Evolutionary conservation across 2,329 filamentous ascomycete genomes (phyloP), one percentile per base, ranked within the genome.

Genomic region (Ramichloridium luteum): DNA sequence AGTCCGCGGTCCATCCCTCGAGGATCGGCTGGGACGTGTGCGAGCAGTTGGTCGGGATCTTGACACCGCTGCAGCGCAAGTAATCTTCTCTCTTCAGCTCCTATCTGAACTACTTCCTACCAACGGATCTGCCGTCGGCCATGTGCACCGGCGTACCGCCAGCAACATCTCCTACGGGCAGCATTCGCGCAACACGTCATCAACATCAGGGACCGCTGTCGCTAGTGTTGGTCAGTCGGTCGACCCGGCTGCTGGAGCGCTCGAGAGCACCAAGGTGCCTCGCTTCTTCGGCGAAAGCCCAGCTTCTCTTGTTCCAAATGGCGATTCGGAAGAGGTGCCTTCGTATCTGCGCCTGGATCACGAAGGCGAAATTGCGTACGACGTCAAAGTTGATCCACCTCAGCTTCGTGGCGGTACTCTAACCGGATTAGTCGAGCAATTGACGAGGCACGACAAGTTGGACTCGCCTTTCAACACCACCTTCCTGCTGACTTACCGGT

Each of bases 391-490:
- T n/a, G 69, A 75, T 16, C 73, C 77, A 2, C 76, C 80, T 14
- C 70, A 77, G 16, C 70, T 98, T 36, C 90, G 86, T 55, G 90
- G 88, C 44, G 90, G 90, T 28, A 93, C 88, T 1, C 61, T 98
- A 13, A 69, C 83, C 16, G 90, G 82, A 4, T 65, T 98, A 35
- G 90, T 94, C 4, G 90, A 96, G 57, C 88, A 96, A 51, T 69
- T 98, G 27, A 98, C 90, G 11, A 75, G 90, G 29, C 90, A 98
- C 52, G 90, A 98, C 60, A 90, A 92, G 51, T 71, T 93, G 10
- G 90, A 96, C 52, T 84, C 86, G 3, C 88, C 72, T 40, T 96
- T 96, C 62, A 96, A 96, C 63, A 92, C 88, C 49, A 98, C 90
- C 1, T 98, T 98, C 67, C 74, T 98, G 11, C 72, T 98, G 22